Evolutionary conservation across 2,329 filamentous ascomycete genomes (phyloP).

Genomic region (Botrytis elliptica): DNA sequence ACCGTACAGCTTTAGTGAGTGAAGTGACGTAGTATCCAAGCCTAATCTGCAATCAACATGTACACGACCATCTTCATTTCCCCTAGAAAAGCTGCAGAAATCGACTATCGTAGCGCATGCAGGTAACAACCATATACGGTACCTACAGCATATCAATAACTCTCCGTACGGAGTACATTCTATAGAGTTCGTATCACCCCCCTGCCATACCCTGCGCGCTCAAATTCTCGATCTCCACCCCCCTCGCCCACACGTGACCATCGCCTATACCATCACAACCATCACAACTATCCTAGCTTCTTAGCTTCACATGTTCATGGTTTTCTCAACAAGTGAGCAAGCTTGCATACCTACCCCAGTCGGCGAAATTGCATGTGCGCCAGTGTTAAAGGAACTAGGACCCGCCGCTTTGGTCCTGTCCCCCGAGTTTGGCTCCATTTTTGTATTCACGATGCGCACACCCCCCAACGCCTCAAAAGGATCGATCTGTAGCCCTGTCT

Average conservation of each 20-base stretch:
- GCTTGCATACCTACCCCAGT: background rate
- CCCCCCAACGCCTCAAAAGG: background rate
- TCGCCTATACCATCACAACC: background rate
- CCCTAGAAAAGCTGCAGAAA: background rate
- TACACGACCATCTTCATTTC: background rate
- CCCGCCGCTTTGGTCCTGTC: background rate
- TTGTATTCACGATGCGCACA: background rate
- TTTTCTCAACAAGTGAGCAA: background rate
- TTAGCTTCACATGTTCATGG: background rate
- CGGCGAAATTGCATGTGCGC: background rate
- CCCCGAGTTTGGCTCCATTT: background rate
- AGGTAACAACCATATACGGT: background rate
- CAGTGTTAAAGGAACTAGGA: background rate
- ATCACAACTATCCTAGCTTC: background rate
- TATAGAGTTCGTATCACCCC: background rate
- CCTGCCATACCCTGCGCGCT: background rate
- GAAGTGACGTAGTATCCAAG: background rate
- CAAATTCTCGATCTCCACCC: background rate
- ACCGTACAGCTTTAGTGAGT: background rate
- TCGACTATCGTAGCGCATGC: background rate
- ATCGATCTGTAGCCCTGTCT: slow-evolving; percentile 2
- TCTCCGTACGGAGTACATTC: background rate
- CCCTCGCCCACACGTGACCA: background rate
- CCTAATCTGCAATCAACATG: background rate
- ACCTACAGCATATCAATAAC: background rate